phyloP scores from a whole-genome alignment of 2,329 filamentous ascomycete genomes.

The Berkeleyomyces basicola region DNA sequence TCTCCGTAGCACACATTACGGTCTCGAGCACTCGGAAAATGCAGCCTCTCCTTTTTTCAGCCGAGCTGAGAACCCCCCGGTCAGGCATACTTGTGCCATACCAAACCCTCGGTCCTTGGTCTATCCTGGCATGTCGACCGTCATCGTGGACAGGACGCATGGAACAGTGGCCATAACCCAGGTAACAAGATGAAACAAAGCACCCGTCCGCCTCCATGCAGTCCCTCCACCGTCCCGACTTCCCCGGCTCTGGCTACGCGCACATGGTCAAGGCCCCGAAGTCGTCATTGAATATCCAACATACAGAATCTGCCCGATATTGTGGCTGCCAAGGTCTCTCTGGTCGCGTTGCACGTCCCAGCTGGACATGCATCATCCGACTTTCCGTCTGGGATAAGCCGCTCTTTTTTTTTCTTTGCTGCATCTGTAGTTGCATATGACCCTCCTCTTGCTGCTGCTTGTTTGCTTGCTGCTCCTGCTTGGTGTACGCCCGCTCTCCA shows the following conservation, averaged over 20 bases:
- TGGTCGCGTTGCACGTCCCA: not conserved
- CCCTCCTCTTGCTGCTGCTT: not conserved
- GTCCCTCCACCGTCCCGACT: not conserved
- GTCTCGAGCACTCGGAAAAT: not conserved
- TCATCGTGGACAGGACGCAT: not conserved
- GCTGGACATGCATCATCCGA: not conserved
- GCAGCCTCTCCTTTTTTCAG: not conserved
- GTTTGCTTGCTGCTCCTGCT: not conserved
- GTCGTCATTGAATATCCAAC: not conserved
- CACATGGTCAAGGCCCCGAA: not conserved
- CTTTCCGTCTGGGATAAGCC: not conserved
- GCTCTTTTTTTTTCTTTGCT: not conserved
- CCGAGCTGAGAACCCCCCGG: not conserved
- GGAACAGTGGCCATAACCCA: not conserved
- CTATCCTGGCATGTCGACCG: not conserved
- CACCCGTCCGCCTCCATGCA: not conserved
- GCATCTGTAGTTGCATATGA: not conserved
- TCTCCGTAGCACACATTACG: not conserved
- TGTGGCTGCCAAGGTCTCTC: not conserved
- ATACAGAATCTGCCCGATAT: not conserved
- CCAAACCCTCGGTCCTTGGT: not conserved
- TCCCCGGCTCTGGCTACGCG: not conserved
- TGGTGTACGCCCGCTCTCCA: not conserved
- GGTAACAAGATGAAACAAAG: not conserved
- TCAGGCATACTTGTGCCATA: not conserved